Conservation (phyloP, 2,329 filamentous ascomycete genomes). For the Sporothrix sp. region DNA sequence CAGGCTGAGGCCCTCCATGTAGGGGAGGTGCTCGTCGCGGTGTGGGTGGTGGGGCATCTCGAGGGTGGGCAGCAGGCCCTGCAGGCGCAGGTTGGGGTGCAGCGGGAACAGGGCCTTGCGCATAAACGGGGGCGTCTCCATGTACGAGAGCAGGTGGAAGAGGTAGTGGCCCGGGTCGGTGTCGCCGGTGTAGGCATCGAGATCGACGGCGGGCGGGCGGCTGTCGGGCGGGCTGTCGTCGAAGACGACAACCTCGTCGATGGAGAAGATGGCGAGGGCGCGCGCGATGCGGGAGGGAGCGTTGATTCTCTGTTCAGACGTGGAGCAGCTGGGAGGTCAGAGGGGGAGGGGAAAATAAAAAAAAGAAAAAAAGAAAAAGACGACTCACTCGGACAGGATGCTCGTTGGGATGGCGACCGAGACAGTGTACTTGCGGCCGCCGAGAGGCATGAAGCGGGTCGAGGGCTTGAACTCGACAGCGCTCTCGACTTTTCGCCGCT, state of each 20-base stretch:
- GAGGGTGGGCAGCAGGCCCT: constrained; percentile 63
- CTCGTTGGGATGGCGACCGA: constrained; percentile 72
- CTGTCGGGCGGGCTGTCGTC: constrained; percentile 51
- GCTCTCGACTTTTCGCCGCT: constrained; percentile 41
- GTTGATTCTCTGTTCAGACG: constrained; percentile 64
- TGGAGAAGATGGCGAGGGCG: constrained; percentile 69
- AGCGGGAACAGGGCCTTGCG: constrained; percentile 65
- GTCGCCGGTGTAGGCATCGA: constrained; percentile 54
- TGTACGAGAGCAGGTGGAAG: constrained; percentile 66
- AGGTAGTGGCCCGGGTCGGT: constrained; percentile 72
- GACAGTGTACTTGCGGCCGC: constrained; percentile 60
- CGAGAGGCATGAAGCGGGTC: constrained; percentile 55
- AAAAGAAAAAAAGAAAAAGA: background rate
- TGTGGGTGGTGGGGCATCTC: constrained; percentile 81
- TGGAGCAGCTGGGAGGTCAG: constrained; percentile 45
- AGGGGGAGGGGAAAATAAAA: background rate
- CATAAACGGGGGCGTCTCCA: constrained; percentile 78
- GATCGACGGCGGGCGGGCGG: constrained; percentile 39
- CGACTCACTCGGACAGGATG: constrained; percentile 59
- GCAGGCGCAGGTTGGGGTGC: constrained; percentile 66
- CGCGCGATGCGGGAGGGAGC: constrained; percentile 69
- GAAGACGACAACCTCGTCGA: constrained; percentile 78
- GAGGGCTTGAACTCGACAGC: constrained; percentile 53
- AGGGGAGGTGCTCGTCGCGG: constrained; percentile 66
- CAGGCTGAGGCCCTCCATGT: constrained; percentile 66